Evolutionary conservation across 2,329 filamentous ascomycete genomes (phyloP), one percentile per base, ranked within the genome.

Genomic region (Neonectria magnoliae): DNA sequence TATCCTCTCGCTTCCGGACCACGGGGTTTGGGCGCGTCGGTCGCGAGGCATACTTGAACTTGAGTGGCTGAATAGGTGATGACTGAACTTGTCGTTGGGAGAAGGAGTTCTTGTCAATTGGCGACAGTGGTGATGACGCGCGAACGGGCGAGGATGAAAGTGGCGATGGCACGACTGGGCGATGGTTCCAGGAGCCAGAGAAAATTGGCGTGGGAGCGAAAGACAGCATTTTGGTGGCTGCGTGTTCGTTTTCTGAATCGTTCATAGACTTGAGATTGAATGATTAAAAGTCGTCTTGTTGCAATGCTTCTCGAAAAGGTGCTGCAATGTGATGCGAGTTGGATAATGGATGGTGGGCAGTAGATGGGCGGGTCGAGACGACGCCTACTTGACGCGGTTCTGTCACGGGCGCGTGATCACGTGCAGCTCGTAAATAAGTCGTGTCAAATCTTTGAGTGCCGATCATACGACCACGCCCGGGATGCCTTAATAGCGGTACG

Each of bases 21-120:
- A 91, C 72, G 0, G 90, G 91, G 66, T 91, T 93, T 38, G 85
- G 83, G 65, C 90, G 90, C 58, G 84, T 79, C 14, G 82, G 81
- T 16, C 88, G 84, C 65, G 85, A 80, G 29, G 87, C 82, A 69
- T 83, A 90, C 62, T 82, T 86, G 75, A 82, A 84, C 29, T 78
- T 80, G 33, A 76, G 71, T 10, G 78, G 75, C 50, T 76, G 71
- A 29, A 82, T 79, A 6, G 82, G 82, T 4, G 83, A 85, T 2
- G 82, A 85, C 64, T 83, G 82, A 5, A 74, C 78, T 33, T 81
- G 78, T 63, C 81, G 81, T 51, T 79, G 78, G n/a, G 75, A 74
- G 20, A 79, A 73, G n/a, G 76, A 61, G 68, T 85, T 84, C 16
- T 76, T 74, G 60, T 84, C 74, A 66, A 81, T 77, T 18, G 81